phyloP scores from a whole-genome alignment of 2,329 filamentous ascomycete genomes.

The Ceratocystiopsis sp. region DNA sequence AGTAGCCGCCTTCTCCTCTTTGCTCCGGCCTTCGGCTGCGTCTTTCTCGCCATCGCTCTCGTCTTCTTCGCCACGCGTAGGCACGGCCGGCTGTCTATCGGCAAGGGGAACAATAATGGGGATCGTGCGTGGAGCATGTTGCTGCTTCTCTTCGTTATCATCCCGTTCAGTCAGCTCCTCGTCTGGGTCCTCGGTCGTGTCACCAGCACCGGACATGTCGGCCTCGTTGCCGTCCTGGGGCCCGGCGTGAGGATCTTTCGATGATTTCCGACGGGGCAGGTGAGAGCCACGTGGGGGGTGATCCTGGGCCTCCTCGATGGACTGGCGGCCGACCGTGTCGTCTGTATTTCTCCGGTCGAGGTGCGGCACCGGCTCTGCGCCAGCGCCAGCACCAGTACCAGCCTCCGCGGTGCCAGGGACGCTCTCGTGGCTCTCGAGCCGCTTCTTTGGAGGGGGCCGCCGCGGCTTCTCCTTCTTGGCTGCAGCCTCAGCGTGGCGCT shows the following conservation, averaged over 20 bases:
- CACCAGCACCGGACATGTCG: slow-evolving; percentile 46
- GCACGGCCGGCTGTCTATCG: neutral
- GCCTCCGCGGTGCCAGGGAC: neutral
- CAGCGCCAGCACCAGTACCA: slow-evolving; percentile 2
- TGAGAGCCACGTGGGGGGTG: slow-evolving; percentile 21
- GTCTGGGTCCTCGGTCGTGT: slow-evolving; percentile 42
- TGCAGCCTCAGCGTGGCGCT: slow-evolving; percentile 59
- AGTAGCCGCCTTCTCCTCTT: neutral
- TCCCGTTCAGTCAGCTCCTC: slow-evolving; percentile 53
- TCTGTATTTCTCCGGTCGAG: slow-evolving; percentile 30
- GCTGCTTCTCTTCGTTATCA: slow-evolving; percentile 37
- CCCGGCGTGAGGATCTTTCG: slow-evolving; percentile 25
- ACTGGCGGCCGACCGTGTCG: slow-evolving; percentile 30
- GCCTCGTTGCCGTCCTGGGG: slow-evolving; percentile 45
- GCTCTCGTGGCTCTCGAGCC: slow-evolving; percentile 29
- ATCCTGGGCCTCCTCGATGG: slow-evolving; percentile 29
- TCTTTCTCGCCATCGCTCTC: neutral
- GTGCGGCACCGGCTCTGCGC: slow-evolving; percentile 15
- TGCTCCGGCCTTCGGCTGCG: neutral
- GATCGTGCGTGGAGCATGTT: neutral
- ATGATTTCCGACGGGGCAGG: slow-evolving; percentile 34
- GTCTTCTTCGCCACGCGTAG: too few relatives aligned
- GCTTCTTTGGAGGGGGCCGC: slow-evolving; percentile 50
- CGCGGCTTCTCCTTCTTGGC: slow-evolving; percentile 82
- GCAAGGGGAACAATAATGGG: slow-evolving; percentile 3